Evolutionary conservation across 345 rosid species (phyloP), one percentile per base, ranked within the genome.

Genomic region (Schrenkiella parvula): DNA sequence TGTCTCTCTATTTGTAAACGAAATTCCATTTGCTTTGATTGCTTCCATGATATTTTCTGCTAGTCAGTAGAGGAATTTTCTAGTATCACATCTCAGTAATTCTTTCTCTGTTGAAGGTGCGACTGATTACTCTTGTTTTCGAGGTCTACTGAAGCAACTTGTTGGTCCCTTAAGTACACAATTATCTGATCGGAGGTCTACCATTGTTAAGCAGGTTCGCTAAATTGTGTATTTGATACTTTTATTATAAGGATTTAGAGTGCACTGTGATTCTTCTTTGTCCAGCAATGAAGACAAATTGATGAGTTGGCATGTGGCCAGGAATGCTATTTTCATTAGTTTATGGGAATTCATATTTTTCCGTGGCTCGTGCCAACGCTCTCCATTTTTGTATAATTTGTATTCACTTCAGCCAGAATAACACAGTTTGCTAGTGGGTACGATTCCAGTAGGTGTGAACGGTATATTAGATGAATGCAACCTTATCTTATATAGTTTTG

Each of bases 131-230:
- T 85, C 93, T 39, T 87, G 88, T 74, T 95, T 95, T 69, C 87
- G 85, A 63, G 98, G 98, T 74, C 89, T 92, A 60, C 48, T 95
- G 84, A 95, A 92, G 82, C 99, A 95, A 71, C 92, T 95, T 83
- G 87, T 84, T 71, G 89, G 89, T 32, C 98, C 97, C 68, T 73
- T 95, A 70, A 89, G 88, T 72, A 75, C 86, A 44, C 99, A 95
- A 54, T 82, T 95, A 76, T 82, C 96, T 37, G 99, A 95, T 76
- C 84, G 99, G 57, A 95, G 99, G 81, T 95, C 99, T 62, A 95
- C 79, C 81, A 85, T 95, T 59, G 99, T 95, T 55, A 95, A 95
- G 84, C 99, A 95, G 97, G 99, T 95, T 34, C 15, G 76, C 28
- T 57, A 55, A 44, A 38, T 4, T 46, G 9, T 47, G n/a, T 4